Evolutionary conservation across 106 monocot genomes (phyloP).

Genomic region (Allium fistulosum): DNA sequence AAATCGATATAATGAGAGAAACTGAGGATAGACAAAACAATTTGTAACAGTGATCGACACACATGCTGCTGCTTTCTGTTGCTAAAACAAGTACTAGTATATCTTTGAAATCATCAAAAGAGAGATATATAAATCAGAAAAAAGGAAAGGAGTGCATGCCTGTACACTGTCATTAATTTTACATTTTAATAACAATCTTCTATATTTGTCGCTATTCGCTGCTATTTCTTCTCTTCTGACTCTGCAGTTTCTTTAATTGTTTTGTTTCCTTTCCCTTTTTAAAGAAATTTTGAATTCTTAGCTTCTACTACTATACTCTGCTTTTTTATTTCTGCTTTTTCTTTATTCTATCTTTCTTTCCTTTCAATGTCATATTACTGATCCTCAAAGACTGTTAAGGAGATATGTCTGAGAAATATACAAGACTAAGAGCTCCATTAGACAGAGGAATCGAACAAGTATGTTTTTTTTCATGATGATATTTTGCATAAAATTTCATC

Average conservation of each 20-base stretch:
- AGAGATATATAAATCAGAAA: neutral
- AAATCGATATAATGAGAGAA: too few species aligned
- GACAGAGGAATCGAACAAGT: slow-evolving; percentile 59
- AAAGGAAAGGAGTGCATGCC: neutral
- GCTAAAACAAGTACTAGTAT: too few species aligned
- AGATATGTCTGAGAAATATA: slow-evolving; percentile 30
- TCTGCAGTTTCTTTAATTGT: neutral
- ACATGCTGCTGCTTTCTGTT: too few species aligned
- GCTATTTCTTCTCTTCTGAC: slow-evolving; percentile 1
- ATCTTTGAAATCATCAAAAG: slow-evolving; percentile 1
- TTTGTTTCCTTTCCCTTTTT: slow-evolving; percentile 13
- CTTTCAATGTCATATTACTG: slow-evolving; percentile 2
- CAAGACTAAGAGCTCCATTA: slow-evolving; percentile 24
- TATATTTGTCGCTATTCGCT: neutral
- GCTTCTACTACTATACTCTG: neutral
- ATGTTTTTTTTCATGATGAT: neutral
- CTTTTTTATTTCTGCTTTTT: slow-evolving; percentile 16
- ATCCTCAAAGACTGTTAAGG: neutral
- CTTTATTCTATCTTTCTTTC: neutral
- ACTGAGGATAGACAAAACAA: too few species aligned
- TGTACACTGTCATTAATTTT: neutral
- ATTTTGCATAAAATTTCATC: neutral
- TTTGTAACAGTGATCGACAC: too few species aligned
- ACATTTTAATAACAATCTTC: too few species aligned
- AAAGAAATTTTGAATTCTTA: neutral